A percentile compares a stretch with the other conserved stretches of the same genome.
Conservation (phyloP, 2,329 filamentous ascomycete genomes). For the Neofusicoccum parvum region DNA sequence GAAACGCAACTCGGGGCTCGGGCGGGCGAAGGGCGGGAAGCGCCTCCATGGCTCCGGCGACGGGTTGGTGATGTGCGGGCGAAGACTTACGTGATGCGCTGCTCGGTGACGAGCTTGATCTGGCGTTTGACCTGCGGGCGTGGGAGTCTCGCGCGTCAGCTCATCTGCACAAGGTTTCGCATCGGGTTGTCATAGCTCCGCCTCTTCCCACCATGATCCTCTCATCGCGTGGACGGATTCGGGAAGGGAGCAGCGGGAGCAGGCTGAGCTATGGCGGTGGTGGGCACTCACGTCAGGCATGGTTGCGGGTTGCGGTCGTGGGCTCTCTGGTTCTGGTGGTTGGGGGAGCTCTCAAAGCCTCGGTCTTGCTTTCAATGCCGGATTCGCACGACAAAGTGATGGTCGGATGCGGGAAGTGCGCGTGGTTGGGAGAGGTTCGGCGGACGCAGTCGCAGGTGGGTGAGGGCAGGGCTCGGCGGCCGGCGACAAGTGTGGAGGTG, state of each 20-base stretch:
- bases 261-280: not conserved
- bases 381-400: not conserved
- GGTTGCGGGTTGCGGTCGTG: conserved; percentile 32
- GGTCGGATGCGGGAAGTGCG: not conserved
- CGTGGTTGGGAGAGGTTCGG: conserved; percentile 18
- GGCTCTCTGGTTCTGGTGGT: not conserved
- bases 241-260: not conserved
- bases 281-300: conserved; percentile 49
- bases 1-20: not conserved
- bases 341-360: not conserved
- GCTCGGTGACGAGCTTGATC: conserved; percentile 91
- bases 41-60: no score
- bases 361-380: not conserved
- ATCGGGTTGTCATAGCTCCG: not conserved
- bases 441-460: conserved; percentile 27
- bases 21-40: no score
- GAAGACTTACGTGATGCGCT: conserved; percentile 76
- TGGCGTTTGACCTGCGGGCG: conserved; percentile 70
- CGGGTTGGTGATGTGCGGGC: no score
- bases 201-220: not conserved
- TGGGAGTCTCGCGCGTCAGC: no score
- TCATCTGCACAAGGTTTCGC: no score
- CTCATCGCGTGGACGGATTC: not conserved
- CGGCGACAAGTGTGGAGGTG: not conserved
- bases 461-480: not conserved